Evolutionary conservation across 129 eudicot genomes (phyloP).

Genomic region (Cynara cardunculus): DNA sequence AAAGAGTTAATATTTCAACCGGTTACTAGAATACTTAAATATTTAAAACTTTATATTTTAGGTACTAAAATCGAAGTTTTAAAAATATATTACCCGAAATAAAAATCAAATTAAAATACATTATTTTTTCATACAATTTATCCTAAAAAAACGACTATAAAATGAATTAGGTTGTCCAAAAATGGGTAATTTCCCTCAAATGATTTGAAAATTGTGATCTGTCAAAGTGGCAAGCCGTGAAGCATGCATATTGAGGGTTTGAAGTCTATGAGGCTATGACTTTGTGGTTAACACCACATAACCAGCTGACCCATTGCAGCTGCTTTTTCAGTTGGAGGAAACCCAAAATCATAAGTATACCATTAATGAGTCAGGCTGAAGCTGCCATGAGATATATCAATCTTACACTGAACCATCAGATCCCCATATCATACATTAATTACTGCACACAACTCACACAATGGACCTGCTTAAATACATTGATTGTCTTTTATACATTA

Average conservation of each 20-base stretch:
- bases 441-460: conserved; percentile 27
- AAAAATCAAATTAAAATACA: too few relatives aligned
- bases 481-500: conserved; percentile 10
- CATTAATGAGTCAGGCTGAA: conserved; percentile 25
- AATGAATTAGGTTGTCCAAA: too few relatives aligned
- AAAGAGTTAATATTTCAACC: too few relatives aligned
- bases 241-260: background rate
- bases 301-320: conserved; percentile 25
- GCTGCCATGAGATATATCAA: conserved; percentile 24
- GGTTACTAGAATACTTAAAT: too few relatives aligned
- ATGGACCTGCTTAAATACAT: background rate
- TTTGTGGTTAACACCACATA: conserved; percentile 16
- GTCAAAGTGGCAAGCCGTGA: background rate
- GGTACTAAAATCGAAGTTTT: too few relatives aligned
- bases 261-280: background rate
- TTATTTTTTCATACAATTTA: too few relatives aligned
- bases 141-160: too few relatives aligned
- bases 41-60: too few relatives aligned
- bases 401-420: conserved; percentile 39
- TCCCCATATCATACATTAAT: conserved; percentile 36
- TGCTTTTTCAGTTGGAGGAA: conserved; percentile 18
- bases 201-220: background rate
- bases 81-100: too few relatives aligned
- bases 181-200: too few relatives aligned
- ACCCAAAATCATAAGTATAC: conserved; percentile 21